Conservation (phyloP, 2,329 filamentous ascomycete species). For the Aspergillus sp. region DNA sequence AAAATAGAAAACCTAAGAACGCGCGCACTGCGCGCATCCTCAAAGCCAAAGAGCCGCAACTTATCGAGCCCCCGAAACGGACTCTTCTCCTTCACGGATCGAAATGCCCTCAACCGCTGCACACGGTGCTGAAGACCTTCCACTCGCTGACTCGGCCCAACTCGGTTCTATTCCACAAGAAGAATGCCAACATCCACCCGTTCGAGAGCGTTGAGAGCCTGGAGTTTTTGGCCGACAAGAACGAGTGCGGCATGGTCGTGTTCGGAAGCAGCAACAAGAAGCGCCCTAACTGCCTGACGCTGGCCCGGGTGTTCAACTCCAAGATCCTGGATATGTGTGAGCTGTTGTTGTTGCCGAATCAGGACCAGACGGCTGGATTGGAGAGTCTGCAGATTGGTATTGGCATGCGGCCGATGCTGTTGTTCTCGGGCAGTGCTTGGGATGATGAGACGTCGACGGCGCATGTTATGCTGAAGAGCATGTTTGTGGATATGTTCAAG, state of each 20-base stretch:
- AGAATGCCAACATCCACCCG: constrained; percentile 84
- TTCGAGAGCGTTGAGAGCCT: constrained; percentile 87
- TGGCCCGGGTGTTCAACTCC: constrained; percentile 79
- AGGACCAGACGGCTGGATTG: constrained; percentile 45
- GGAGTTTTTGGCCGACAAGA: constrained; percentile 96
- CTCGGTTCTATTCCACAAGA: constrained; percentile 91
- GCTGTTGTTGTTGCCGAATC: constrained; percentile 76
- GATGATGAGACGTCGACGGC: constrained; percentile 77
- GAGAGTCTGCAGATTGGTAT: constrained; percentile 65
- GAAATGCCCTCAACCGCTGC: constrained; percentile 76
- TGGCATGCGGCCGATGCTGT: constrained; percentile 82
- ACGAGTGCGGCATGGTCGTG: constrained; percentile 82
- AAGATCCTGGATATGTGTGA: constrained; percentile 96
- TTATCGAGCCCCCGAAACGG: constrained; percentile 84
- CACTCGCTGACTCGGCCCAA: constrained; percentile 81
- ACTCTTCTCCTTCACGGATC: constrained; percentile 88
- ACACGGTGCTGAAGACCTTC: constrained; percentile 83
- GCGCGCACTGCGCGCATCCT: constrained; percentile 93
- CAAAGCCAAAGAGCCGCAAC: constrained; percentile 88
- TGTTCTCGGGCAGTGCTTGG: constrained; percentile 88
- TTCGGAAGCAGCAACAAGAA: constrained; percentile 91
- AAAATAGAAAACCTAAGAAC: constrained; percentile 67
- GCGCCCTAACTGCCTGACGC: constrained; percentile 84
- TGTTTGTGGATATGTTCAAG: constrained; percentile 89
- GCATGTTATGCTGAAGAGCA: constrained; percentile 82